These are phyloP conservation scores for Thielaviopsis euricoi DNA, from an alignment of 2,329 filamentous ascomycete species.

Conservation along the genomic window DNA sequence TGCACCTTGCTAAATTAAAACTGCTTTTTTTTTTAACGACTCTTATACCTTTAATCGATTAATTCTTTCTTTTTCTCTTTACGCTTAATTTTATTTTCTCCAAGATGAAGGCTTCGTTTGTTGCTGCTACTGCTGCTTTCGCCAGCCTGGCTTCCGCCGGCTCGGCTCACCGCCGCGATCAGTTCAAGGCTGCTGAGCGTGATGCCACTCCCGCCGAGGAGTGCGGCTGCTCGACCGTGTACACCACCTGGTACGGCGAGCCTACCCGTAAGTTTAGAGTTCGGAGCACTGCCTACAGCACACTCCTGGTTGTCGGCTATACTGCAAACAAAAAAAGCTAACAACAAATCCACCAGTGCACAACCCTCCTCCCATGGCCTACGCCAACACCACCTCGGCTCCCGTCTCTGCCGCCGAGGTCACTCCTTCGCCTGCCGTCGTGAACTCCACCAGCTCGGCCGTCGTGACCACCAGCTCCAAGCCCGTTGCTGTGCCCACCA, in stretches of 20 bases:
- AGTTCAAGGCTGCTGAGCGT: constrained; percentile 48
- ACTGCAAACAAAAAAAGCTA: background rate
- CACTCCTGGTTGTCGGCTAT: too few relatives aligned
- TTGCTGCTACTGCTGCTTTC: constrained; percentile 41
- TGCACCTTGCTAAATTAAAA: too few relatives aligned
- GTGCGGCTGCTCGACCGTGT: constrained; percentile 55
- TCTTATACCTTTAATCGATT: constrained; percentile 8
- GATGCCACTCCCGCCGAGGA: constrained; percentile 26
- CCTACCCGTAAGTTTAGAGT: constrained; percentile 45
- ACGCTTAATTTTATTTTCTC: constrained; percentile 11
- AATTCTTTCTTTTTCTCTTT: constrained; percentile 8
- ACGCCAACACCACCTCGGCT: constrained; percentile 1
- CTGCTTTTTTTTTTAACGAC: constrained; percentile 12
- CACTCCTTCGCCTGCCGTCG: background rate
- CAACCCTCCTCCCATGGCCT: constrained; percentile 13
- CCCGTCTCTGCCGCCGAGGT: background rate
- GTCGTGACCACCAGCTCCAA: constrained; percentile 19
- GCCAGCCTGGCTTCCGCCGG: constrained; percentile 38
- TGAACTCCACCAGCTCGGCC: constrained; percentile 19
- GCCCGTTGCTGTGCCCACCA: constrained; percentile 2
- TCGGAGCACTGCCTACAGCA: too few relatives aligned
- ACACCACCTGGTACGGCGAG: constrained; percentile 52
- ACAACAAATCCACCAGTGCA: background rate
- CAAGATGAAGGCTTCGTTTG: constrained; percentile 62
- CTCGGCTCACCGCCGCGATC: constrained; percentile 20